Conservation (phyloP, 805 yeast genomes). For the Yamadazyma kitorensis region DNA sequence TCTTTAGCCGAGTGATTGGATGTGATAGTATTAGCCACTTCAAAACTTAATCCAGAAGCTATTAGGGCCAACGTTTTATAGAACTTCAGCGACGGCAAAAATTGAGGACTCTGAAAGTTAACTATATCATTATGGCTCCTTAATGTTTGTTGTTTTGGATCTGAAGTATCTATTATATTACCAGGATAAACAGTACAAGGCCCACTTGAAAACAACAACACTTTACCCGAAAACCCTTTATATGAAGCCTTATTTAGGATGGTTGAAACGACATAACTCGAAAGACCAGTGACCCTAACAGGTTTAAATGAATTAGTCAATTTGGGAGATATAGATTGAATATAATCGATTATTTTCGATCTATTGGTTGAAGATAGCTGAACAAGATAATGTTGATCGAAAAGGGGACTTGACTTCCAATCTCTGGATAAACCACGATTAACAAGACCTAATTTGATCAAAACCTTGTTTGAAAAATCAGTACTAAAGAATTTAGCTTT, state of each 20-base stretch:
- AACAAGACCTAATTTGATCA: slow-evolving; percentile 2
- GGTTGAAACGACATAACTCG: slow-evolving; percentile 23
- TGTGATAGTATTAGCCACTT: slow-evolving; percentile 15
- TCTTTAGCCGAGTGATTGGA: slow-evolving; percentile 18
- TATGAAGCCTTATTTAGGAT: slow-evolving; percentile 19
- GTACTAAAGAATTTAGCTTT: slow-evolving; percentile 5
- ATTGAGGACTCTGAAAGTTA: slow-evolving; percentile 26
- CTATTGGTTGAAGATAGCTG: background rate
- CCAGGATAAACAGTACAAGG: slow-evolving; percentile 41
- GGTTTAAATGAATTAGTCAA: slow-evolving; percentile 28
- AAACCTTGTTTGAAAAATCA: background rate
- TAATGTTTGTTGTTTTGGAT: slow-evolving; percentile 17
- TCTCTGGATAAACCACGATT: background rate
- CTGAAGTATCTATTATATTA: slow-evolving; percentile 18
- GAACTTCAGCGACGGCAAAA: slow-evolving; percentile 24
- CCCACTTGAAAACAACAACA: slow-evolving; percentile 32
- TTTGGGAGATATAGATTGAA: slow-evolving; percentile 17
- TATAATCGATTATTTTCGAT: slow-evolving; percentile 4
- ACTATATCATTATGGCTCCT: slow-evolving; percentile 36
- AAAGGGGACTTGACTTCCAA: slow-evolving; percentile 1
- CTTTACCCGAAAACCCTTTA: slow-evolving; percentile 23
- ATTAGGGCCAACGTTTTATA: slow-evolving; percentile 25
- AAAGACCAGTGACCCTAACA: slow-evolving; percentile 33
- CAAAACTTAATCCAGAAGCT: slow-evolving; percentile 26
- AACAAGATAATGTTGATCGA: slow-evolving; percentile 1